Evolutionary conservation across 2,329 filamentous ascomycete species (phyloP).

Genomic region (Aspergillus intermedius): DNA sequence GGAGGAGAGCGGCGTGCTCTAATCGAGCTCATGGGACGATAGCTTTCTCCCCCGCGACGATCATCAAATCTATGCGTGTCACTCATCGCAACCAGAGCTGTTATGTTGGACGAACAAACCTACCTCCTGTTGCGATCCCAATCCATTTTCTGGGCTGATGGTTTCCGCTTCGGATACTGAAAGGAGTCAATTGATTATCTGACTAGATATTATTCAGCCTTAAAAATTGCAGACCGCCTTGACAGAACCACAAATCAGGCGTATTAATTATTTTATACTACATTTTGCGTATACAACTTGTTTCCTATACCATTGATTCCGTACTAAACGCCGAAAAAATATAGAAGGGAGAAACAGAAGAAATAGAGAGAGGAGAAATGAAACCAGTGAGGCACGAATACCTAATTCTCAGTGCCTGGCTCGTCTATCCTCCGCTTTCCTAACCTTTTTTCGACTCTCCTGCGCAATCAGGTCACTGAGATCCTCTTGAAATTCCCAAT

Average conservation of each 20-base stretch:
- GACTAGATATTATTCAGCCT: too few relatives aligned
- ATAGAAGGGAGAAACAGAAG: neutral
- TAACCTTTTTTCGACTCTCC: slow-evolving; percentile 83
- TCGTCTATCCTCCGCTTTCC: slow-evolving; percentile 74
- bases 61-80: slow-evolving; percentile 29
- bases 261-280: too few relatives aligned
- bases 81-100: slow-evolving; percentile 5
- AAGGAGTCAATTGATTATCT: neutral
- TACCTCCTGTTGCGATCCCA: slow-evolving; percentile 41
- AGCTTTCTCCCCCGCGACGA: slow-evolving; percentile 39
- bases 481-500: slow-evolving; percentile 79
- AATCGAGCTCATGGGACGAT: slow-evolving; percentile 28
- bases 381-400: neutral
- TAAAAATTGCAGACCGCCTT: too few relatives aligned
- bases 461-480: slow-evolving; percentile 92
- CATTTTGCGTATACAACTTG: too few relatives aligned
- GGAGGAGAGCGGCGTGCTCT: slow-evolving; percentile 28
- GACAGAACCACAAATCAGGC: too few relatives aligned
- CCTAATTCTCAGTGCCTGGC: slow-evolving; percentile 43
- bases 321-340: too few relatives aligned
- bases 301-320: too few relatives aligned
- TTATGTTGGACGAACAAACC: slow-evolving; percentile 4
- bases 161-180: neutral
- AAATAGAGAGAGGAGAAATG: neutral
- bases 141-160: slow-evolving; percentile 23